Percentiles rank a stretch among this genome's conserved stretches.
These are phyloP conservation scores for Tulasnella sp. DNA, from an alignment of 768 basidiomycete species.

Conservation along the genomic window DNA sequence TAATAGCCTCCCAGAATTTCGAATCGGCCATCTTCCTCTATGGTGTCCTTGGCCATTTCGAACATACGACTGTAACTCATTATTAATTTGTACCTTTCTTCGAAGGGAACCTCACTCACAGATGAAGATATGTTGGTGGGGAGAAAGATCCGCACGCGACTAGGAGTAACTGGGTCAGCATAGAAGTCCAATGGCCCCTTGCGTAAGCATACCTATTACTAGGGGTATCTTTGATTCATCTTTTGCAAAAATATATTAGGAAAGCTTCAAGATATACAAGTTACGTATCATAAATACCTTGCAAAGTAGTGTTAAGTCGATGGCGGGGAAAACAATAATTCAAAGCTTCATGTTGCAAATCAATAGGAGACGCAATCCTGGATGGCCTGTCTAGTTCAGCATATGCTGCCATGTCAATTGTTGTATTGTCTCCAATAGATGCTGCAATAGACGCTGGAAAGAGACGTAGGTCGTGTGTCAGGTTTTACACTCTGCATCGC, in stretches of 20 bases:
- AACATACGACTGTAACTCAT: slow-evolving; percentile 58
- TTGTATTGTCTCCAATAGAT: neutral
- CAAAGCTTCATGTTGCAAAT: slow-evolving; percentile 12
- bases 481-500: slow-evolving; percentile 11
- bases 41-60: slow-evolving; percentile 97
- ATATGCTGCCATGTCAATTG: slow-evolving; percentile 6
- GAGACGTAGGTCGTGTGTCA: too few relatives aligned
- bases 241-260: neutral
- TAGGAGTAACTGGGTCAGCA: slow-evolving; percentile 66
- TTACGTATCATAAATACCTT: slow-evolving; percentile 12
- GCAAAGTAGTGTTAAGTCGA: slow-evolving; percentile 14
- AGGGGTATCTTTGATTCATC: slow-evolving; percentile 17
- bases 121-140: slow-evolving; percentile 92
- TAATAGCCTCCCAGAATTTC: slow-evolving; percentile 85
- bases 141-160: slow-evolving; percentile 98
- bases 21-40: slow-evolving; percentile 79
- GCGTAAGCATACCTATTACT: slow-evolving; percentile 11
- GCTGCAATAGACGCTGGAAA: slow-evolving; percentile 8
- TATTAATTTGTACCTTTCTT: neutral
- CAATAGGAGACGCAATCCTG: slow-evolving; percentile 12
- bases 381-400: slow-evolving; percentile 13
- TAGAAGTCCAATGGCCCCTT: neutral
- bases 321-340: slow-evolving; percentile 18
- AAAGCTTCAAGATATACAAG: neutral
- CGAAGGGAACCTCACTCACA: slow-evolving; percentile 25